Base-by-base conservation (phyloP, 2,329 filamentous ascomycete genomes). In the Colletotrichum caudatum region DNA sequence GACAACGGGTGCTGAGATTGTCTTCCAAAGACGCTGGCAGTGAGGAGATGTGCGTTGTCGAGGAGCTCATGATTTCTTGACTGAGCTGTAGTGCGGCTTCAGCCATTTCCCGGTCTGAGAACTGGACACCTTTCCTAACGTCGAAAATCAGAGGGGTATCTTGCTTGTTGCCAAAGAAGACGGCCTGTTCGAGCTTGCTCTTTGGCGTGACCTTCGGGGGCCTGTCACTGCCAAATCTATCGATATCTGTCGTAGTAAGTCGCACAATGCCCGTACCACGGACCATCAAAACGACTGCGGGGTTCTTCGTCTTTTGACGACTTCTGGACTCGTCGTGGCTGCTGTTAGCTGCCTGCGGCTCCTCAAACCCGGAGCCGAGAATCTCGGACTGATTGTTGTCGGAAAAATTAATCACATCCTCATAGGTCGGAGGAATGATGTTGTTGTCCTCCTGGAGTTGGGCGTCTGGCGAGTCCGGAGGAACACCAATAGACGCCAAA, bases 61-160 rank as follows among this genome's bases (percentile, higher is more conserved):
- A 89, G 8, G 95, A 97, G 71, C 88, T 90, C 54, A 98, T 83
- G 65, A 98, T 93, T 74, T 97, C 94, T 58, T 88, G 83, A 81
- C 95, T 98, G 74, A 98, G 87, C 69, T 89, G 85, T 35, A 96
- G 80, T 2, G 94, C 94, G 11, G 96, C 96, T 71, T 88, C 83
- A 71, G 93, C 91, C 35, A 97, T 87, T 76, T 97, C 93, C 33
- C 89, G 84, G 23, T 87, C 82, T 0, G 89, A 85, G 74, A 96
- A 97, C 5, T 87, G 85, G 58, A 91, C 84, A 66, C 91, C 90
- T 50, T 89, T 85, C 74, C 89, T 89, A 54, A 91, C 88, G 54
- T 92, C 89, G 76, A 99, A 94, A 73, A 94, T 91, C n/a, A 99
- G 83, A n/a, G 95, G 93, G 76, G 94, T 98, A 77, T 93, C 90